Evolutionary conservation across 2,329 filamentous ascomycete species (phyloP).

Genomic region (Emmonsiellopsis sp.): DNA sequence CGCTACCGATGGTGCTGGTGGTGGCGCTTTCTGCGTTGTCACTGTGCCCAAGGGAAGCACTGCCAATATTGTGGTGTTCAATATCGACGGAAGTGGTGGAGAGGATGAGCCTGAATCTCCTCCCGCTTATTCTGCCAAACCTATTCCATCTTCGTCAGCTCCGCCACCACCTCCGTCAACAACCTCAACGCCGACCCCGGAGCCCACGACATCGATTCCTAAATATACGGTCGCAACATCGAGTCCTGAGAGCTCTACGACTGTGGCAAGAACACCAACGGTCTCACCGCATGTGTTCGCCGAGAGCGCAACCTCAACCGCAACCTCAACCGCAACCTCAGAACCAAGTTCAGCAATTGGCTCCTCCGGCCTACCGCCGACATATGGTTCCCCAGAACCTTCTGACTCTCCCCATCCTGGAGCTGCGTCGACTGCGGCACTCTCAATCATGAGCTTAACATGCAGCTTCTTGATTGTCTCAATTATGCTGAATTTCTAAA

Average conservation of each 20-base stretch:
- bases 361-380: constrained; percentile 6
- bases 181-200: constrained; percentile 7
- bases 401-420: constrained; percentile 3
- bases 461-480: constrained; percentile 14
- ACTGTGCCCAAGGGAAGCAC: constrained; percentile 58
- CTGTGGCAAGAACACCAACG: constrained; percentile 2
- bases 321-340: constrained; percentile 7
- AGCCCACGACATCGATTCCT: constrained; percentile 12
- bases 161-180: not conserved
- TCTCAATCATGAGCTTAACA: constrained; percentile 13
- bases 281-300: constrained; percentile 3
- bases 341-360: constrained; percentile 4
- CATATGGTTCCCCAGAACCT: constrained; percentile 7
- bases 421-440: constrained; percentile 8
- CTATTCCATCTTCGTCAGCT: not conserved
- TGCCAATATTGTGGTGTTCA: constrained; percentile 58
- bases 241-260: not conserved
- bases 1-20: constrained; percentile 54
- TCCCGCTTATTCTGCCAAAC: not conserved
- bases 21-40: constrained; percentile 64
- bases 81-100: constrained; percentile 31
- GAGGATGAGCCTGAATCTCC: not conserved
- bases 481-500: constrained; percentile 9
- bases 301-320: constrained; percentile 2
- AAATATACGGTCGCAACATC: constrained; percentile 10